These are phyloP conservation scores for Bipolaris bicolor DNA, from an alignment of 2,329 filamentous ascomycete genomes.

Conservation along the genomic window DNA sequence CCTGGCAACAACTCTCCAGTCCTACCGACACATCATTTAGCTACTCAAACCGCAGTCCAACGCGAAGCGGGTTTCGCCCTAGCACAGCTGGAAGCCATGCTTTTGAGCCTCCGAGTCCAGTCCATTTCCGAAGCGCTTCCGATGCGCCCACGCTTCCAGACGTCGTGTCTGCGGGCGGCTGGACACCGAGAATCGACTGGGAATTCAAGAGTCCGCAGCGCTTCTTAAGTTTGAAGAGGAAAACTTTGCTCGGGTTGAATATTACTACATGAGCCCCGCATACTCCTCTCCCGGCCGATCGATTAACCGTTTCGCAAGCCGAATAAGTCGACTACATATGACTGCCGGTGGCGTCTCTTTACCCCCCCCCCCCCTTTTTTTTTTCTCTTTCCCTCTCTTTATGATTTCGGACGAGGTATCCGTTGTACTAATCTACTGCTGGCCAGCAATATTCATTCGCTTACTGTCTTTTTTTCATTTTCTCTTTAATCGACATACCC, in stretches of 20 bases:
- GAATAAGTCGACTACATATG: not conserved
- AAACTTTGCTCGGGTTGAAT: slow-evolving; percentile 17
- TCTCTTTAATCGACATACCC: slow-evolving; percentile 2
- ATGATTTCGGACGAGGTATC: too few relatives aligned
- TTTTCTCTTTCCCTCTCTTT: not conserved
- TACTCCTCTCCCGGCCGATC: too few relatives aligned
- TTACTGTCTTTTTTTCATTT: not conserved
- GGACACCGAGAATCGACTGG: slow-evolving; percentile 31
- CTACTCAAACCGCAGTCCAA: slow-evolving; percentile 3
- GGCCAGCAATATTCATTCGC: not conserved
- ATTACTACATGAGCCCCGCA: not conserved
- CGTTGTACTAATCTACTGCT: slow-evolving; percentile 1
- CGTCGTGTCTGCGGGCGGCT: slow-evolving; percentile 21
- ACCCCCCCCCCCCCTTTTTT: too few relatives aligned
- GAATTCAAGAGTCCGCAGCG: slow-evolving; percentile 25
- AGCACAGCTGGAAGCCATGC: not conserved
- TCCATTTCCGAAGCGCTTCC: slow-evolving; percentile 13
- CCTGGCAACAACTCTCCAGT: slow-evolving; percentile 21
- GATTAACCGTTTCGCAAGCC: not conserved
- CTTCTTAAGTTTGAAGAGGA: slow-evolving; percentile 29
- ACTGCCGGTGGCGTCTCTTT: slow-evolving; percentile 4
- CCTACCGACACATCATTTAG: slow-evolving; percentile 14
- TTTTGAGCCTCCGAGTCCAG: slow-evolving; percentile 1
- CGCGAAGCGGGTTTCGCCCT: slow-evolving; percentile 11
- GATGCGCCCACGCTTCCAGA: slow-evolving; percentile 28